These are phyloP conservation scores for Coprinopsis cinerea DNA, from an alignment of 768 basidiomycete species.

Conservation along the genomic window DNA sequence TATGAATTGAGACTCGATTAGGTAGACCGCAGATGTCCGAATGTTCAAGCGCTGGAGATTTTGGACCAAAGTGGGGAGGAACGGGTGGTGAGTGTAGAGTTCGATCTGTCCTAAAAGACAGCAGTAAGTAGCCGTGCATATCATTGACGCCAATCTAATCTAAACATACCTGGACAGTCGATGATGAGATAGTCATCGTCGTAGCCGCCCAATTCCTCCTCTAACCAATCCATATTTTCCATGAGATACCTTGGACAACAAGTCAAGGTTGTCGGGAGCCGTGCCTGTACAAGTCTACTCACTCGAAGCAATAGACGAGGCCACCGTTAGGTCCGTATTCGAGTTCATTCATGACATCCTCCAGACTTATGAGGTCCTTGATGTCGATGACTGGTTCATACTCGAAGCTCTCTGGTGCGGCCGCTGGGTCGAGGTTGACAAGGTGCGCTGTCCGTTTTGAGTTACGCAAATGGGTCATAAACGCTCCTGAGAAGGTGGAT, in stretches of 20 bases:
- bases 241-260: constrained; percentile 70
- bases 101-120: constrained; percentile 81
- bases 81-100: constrained; percentile 96
- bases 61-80: constrained; percentile 86
- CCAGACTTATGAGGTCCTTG: constrained; percentile 81
- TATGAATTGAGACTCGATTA: constrained; percentile 99
- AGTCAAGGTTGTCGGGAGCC: constrained; percentile 4
- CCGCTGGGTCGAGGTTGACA: constrained; percentile 97
- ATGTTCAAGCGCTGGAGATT: constrained; percentile 71
- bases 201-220: constrained; percentile 90
- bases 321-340: constrained; percentile 97
- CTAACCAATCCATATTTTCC: constrained; percentile 97
- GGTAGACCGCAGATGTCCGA: constrained; percentile 82
- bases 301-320: constrained; percentile 98
- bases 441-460: constrained; percentile 84
- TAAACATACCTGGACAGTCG: constrained; percentile 75
- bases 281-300: constrained; percentile 48
- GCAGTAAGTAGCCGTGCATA: neutral
- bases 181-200: constrained; percentile 95
- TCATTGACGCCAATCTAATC: too few species aligned
- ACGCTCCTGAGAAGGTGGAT: constrained; percentile 84
- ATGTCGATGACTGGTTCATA: constrained; percentile 93
- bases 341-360: constrained; percentile 95
- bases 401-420: constrained; percentile 80
- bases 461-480: constrained; percentile 83